Evolutionary conservation across 2,329 filamentous ascomycete species (phyloP), one percentile per base, ranked within the genome.

Genomic region (Onygenales sp.): DNA sequence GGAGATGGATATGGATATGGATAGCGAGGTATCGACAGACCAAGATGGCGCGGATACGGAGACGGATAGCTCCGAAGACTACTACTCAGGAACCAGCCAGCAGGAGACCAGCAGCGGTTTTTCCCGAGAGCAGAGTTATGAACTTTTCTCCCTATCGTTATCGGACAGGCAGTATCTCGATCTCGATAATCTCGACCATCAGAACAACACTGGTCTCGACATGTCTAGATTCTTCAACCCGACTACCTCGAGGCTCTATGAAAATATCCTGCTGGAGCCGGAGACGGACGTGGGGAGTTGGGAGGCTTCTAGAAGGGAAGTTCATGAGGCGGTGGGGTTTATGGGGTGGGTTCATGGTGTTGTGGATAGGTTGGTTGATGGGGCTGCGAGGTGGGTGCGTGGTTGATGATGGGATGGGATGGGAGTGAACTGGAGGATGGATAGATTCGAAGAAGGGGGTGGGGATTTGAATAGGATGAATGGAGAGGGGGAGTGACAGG

Each of bases 141-240:
- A 4, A 27, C 21, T 27, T 4, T 1, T 27, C 4, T 27, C 21
- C 4, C 21, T 1, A 4, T 27, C 21, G 2, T 27, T 27, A 27
- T 27, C 21, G 1, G 21, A 27, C 4, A 27, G 21, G 21, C 21
- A 27, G 4, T 27, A 27, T 27, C 21, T 27, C 21, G 21, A 27
- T 27, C 21, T 27, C 21, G 21, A 27, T 27, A 4, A 27, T 27
- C 21, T 14, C 14, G 14, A 14, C 14, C 14, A 14, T 14, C 14
- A 1, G 1, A 14, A 2, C 14, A 14, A 14, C 14, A 14, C 21
- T 27, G 2, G 21, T 27, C 21, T 52, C 13, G 52, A 33, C n/a
- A 51, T 62, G 7, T 53, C 55, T 2, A 57, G 51, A 52, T 62
- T 60, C 45, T 64, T 64, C 49, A 54, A 64, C 54, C 55, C 54